phyloP scores from a whole-genome alignment of 148 eudicot species.

The Chenopodium suecicum region DNA sequence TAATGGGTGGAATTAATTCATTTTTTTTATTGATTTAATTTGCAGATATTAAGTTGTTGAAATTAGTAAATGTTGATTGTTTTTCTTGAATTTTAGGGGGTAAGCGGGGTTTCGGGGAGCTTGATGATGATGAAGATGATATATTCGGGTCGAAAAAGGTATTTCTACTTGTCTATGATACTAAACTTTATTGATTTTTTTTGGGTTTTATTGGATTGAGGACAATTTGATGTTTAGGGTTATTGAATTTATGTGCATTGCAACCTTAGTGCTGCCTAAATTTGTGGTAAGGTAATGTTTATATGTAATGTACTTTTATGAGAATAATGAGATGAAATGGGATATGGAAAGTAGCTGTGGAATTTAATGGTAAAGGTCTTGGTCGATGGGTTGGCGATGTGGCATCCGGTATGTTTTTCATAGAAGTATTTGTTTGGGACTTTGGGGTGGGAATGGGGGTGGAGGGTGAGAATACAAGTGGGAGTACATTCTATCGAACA shows the following conservation, averaged over 20 bases:
- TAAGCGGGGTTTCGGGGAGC: constrained; percentile 83
- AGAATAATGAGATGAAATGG: not conserved
- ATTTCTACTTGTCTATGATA: not conserved
- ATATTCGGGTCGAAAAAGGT: constrained; percentile 84
- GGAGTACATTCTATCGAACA: not conserved
- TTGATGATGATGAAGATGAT: constrained; percentile 96
- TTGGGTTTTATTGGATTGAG: not conserved
- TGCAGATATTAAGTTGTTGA: not conserved
- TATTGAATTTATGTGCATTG: not conserved
- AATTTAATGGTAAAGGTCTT: not conserved
- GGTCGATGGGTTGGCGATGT: not conserved
- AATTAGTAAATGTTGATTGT: not conserved
- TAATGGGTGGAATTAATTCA: not conserved
- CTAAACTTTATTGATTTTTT: not conserved
- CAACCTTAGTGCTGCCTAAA: not conserved
- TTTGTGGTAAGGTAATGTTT: not conserved
- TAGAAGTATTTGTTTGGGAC: no score
- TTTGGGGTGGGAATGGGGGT: not conserved
- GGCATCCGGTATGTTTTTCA: not conserved
- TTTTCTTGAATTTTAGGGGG: constrained; percentile 41
- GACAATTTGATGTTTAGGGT: not conserved
- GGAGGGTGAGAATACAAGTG: no score
- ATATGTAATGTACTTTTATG: no score
- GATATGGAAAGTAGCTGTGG: not conserved
- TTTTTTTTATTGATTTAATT: not conserved